phyloP scores from a whole-genome alignment of 805 yeast species.

The Osmozyma mogii region DNA sequence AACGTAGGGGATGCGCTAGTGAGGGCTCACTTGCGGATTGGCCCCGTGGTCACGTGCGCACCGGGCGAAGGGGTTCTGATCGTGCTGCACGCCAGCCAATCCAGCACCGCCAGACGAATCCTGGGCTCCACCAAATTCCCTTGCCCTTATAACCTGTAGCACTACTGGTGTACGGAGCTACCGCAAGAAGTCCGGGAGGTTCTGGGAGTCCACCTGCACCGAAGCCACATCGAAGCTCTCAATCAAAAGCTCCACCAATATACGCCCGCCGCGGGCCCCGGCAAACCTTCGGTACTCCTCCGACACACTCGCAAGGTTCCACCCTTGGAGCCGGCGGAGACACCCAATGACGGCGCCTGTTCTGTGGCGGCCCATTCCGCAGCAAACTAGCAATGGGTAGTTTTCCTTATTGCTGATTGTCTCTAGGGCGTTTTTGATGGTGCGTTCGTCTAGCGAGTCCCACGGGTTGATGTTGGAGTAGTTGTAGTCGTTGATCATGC shows the following conservation, averaged over 20 bases:
- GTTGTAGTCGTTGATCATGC: slow-evolving; percentile 58
- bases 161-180: too few species aligned
- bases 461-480: slow-evolving; percentile 71
- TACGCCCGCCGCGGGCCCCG: slow-evolving; percentile 87
- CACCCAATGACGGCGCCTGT: slow-evolving; percentile 97
- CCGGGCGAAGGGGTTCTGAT: too few species aligned
- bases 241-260: slow-evolving; percentile 81
- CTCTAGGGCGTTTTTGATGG: slow-evolving; percentile 72
- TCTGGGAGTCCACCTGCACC: slow-evolving; percentile 25
- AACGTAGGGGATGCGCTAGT: too few species aligned
- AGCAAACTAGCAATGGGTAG: slow-evolving; percentile 85
- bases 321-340: slow-evolving; percentile 84
- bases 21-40: too few species aligned
- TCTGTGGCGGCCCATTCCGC: slow-evolving; percentile 98
- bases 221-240: slow-evolving; percentile 44
- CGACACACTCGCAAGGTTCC: slow-evolving; percentile 87
- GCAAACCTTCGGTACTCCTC: slow-evolving; percentile 94
- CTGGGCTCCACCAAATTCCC: too few species aligned
- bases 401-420: slow-evolving; percentile 63
- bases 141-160: too few species aligned
- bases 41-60: too few species aligned
- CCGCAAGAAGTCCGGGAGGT: slow-evolving; percentile 25
- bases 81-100: too few species aligned
- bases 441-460: slow-evolving; percentile 85
- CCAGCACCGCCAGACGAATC: too few species aligned